Evolutionary conservation across 495 filamentous ascomycete genomes (phyloP), one percentile per base, ranked within the genome.

Genomic region (Neurospora intermedia): DNA sequence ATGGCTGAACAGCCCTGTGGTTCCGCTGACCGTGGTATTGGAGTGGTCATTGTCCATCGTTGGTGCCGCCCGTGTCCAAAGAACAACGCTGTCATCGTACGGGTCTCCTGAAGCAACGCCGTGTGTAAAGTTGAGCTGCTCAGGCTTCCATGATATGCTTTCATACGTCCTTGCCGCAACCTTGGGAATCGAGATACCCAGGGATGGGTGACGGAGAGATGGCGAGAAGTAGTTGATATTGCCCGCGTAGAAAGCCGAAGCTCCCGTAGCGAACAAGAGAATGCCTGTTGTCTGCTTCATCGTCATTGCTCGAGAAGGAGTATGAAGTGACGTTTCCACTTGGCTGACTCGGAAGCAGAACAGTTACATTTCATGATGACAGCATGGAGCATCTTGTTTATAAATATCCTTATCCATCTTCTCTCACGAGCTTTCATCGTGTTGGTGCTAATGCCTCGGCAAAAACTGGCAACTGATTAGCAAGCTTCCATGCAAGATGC

Each of bases 61-160:
- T 35, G 90, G 90, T 7, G 88, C 85, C n/a, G 85, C 82, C n/a
- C 90, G 81, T 0, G 90, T 91, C 90, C 90, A 92, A 0, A 92
- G 83, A 71, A 92, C 89, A 3, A 92, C 86, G 23, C 86, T 89
- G 75, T 87, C 79, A 18, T 87, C 78, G 75, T 88, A 91, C 3
- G 90, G 90, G 75, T 92, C 90, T 11, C 90, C 90, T 20, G 88
- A 90, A n/a, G 90, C 90, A 13, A 92, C 85, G 73, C 90, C 88
- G 73, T 91, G 90, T 9, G 90, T 92, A 78, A 92, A 91, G 74
- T 85, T 85, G 59, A 91, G 80, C 72, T 84, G 45, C 20, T 7
- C 23, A 2, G 87, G 75, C 45, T 80, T 75, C 79, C 83, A 83
- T 8, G 79, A 75, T 23, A 85, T 81, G 43, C 76, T 78, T 6